These are phyloP conservation scores for Fusarium tupiense DNA, from an alignment of 2,329 filamentous ascomycete genomes.

Conservation along the genomic window DNA sequence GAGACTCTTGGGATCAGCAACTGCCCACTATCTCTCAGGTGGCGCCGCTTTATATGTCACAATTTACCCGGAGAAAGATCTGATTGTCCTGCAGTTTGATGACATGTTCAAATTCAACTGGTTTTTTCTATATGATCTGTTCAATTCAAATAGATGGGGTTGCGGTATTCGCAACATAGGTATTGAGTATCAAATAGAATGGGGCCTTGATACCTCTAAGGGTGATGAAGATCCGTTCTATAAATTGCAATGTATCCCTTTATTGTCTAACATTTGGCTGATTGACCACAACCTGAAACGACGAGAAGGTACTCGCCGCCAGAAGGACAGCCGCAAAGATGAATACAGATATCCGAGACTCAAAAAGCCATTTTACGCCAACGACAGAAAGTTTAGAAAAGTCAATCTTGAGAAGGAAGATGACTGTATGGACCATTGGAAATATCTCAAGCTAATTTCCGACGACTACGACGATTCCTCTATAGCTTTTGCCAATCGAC, in stretches of 20 bases:
- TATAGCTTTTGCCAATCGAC: background rate
- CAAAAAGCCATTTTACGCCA: background rate
- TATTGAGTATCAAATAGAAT: background rate
- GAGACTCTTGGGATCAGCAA: background rate
- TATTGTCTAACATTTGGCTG: background rate
- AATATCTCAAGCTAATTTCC: background rate
- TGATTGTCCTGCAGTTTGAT: background rate
- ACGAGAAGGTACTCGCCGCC: background rate
- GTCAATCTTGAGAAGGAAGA: background rate
- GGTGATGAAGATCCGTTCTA: fast-evolving
- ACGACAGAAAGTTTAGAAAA: background rate
- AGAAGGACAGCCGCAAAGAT: fast-evolving
- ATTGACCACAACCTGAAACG: background rate
- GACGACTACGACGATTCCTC: background rate
- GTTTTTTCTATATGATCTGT: fast-evolving
- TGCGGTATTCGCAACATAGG: background rate
- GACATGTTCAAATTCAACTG: background rate
- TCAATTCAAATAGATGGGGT: background rate
- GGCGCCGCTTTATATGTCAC: background rate
- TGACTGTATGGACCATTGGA: background rate
- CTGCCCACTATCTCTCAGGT: background rate
- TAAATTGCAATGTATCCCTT: too few relatives aligned
- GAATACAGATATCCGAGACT: background rate
- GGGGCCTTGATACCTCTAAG: background rate
- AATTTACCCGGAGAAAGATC: background rate